These are phyloP conservation scores for Aspergillus phoenicis DNA, from an alignment of 2,329 filamentous ascomycete genomes.

Conservation along the genomic window DNA sequence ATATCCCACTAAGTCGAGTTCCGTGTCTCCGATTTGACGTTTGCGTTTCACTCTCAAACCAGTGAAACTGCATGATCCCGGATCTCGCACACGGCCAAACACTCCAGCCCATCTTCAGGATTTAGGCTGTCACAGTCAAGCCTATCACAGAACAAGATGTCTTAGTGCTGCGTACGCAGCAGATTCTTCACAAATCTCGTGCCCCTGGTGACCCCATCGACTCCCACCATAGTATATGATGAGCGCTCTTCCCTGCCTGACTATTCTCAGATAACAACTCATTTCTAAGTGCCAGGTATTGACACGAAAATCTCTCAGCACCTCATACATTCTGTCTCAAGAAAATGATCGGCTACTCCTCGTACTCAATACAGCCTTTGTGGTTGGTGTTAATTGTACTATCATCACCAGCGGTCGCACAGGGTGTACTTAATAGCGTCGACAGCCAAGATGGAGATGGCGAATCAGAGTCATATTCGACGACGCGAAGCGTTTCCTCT, in stretches of 20 bases:
- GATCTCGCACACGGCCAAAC: not conserved
- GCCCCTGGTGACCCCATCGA: not conserved
- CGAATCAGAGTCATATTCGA: conserved; percentile 13
- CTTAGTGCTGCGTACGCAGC: not conserved
- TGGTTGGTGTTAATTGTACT: conserved; percentile 12
- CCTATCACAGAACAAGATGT: not conserved
- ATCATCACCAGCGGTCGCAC: conserved; percentile 13
- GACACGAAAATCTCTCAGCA: not conserved
- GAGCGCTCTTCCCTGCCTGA: not conserved
- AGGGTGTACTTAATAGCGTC: conserved; percentile 18
- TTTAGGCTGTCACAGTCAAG: not conserved
- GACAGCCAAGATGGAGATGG: conserved; percentile 18
- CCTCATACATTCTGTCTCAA: too few species aligned
- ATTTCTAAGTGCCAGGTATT: not conserved
- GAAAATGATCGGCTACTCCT: not conserved
- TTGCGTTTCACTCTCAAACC: not conserved
- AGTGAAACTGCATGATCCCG: not conserved
- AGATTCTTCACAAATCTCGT: not conserved
- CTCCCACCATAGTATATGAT: not conserved
- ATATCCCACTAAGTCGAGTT: not conserved
- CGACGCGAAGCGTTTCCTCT: conserved; percentile 15
- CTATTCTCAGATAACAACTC: not conserved
- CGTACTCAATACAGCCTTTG: conserved; percentile 8
- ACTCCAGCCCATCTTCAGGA: not conserved
- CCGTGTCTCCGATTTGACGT: conserved; percentile 1